These are phyloP conservation scores for Entomortierella chlamydospora DNA, from an alignment of 192 early-diverging fungal species.

Conservation along the genomic window DNA sequence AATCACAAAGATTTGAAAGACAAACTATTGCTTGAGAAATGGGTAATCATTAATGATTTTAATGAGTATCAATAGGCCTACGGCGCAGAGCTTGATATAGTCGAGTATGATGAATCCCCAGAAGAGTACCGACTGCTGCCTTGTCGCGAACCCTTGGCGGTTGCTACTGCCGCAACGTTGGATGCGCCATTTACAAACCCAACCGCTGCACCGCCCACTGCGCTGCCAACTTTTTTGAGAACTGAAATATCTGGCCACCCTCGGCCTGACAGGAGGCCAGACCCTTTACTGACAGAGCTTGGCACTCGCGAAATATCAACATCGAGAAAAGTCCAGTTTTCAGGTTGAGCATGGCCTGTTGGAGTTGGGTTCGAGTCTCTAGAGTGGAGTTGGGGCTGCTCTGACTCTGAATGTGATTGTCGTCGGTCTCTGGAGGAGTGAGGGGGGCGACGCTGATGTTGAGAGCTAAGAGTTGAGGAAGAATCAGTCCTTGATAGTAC, in stretches of 20 bases:
- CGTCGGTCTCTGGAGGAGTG: conserved; percentile 26
- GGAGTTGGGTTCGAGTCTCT: background rate
- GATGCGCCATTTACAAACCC: conserved; percentile 33
- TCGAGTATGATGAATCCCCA: conserved; percentile 2
- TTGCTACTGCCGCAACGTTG: conserved; percentile 6
- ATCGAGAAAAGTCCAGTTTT: conserved; percentile 53
- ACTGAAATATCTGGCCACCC: conserved; percentile 45
- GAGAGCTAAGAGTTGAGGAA: background rate
- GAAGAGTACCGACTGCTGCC: conserved; percentile 1
- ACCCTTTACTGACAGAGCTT: conserved; percentile 19
- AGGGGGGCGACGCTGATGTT: conserved; percentile 18
- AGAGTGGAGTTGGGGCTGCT: background rate
- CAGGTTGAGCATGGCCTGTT: conserved; percentile 13
- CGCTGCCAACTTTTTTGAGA: conserved; percentile 39
- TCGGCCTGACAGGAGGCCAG: conserved; percentile 26
- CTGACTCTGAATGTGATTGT: conserved; percentile 2
- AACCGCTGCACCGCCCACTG: conserved; percentile 44
- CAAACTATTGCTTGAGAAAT: too few species aligned
- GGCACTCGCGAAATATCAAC: conserved; percentile 36
- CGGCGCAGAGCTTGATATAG: conserved; percentile 34
- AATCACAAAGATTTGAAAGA: too few species aligned
- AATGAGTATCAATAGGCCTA: background rate
- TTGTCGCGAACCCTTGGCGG: conserved; percentile 3
- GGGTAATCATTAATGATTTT: too few species aligned
- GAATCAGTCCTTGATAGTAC: background rate